Base-by-base conservation (phyloP, 2,329 filamentous ascomycete species). In the Blumeria hordei region DNA sequence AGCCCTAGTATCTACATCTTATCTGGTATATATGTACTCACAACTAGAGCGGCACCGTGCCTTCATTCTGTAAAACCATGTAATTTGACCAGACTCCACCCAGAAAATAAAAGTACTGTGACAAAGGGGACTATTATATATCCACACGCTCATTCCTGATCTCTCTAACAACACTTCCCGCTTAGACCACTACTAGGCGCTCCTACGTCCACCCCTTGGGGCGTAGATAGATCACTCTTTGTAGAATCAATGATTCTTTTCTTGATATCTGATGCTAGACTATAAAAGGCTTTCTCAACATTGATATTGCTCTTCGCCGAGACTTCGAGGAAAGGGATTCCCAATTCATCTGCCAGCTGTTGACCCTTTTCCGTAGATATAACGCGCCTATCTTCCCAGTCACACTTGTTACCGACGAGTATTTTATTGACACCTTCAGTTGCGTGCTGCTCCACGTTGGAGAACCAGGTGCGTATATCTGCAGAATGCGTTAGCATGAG, bases 391-490 rank as follows among this genome's bases (percentile, higher is more conserved):
- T 98, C 92, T 71, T 96, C 92, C 92, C 92, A 96, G 71, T 98
- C 92, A 72, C 92, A 98, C 73, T 98, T 98, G 78, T 98, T 98
- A 68, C 92, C 92, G 62, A 98, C 95, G 61, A 98, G 78, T 67
- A 98, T 96, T 76, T 96, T 98, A 80, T 96, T 95, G 67, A 98
- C 92, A 65, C 92, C 92, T 72, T 96, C 92, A 64, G 87, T 94
- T 57, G 92, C 92, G 72, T 98, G 96, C 68, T 93, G 85, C 74
- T 98, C 92, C 65, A 98, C 96, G 74, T 98, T 96, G 67, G 88
- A 88, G 73, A 98, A 98, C 92, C 92, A 98, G 62, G 92, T 96
- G 66, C 88, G 84, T 69, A 98, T 98, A 72, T 98, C 92, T 96
- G 44, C 39, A 44, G 54, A 14, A 39, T 57, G 11, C 44, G 54